Conservation (phyloP, 1,284 basidiomycete genomes). For the Heliocybe sulcata region DNA sequence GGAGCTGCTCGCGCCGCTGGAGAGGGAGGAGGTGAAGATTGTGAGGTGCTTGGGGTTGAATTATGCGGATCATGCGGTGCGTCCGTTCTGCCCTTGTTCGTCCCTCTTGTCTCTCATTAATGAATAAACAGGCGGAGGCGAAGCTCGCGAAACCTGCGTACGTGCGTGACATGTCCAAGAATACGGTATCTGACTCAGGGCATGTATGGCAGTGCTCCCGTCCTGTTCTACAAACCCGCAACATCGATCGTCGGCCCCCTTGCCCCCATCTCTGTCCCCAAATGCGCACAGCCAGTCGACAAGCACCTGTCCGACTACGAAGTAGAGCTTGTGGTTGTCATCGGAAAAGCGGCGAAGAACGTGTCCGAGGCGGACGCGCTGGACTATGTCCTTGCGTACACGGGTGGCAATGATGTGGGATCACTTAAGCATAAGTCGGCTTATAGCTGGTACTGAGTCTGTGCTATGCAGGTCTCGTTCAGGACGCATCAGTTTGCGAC, state of each 20-base stretch:
- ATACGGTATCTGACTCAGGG: background rate
- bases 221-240: slow-evolving; percentile 78
- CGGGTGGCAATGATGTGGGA: slow-evolving; percentile 70
- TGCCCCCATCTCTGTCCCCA: slow-evolving; percentile 62
- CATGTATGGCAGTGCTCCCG: slow-evolving; percentile 44
- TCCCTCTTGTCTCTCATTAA: slow-evolving; percentile 2
- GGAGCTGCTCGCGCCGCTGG: slow-evolving; percentile 63
- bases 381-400: slow-evolving; percentile 79
- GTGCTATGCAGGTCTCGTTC: slow-evolving; percentile 55
- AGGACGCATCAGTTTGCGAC: slow-evolving; percentile 70
- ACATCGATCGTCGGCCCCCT: slow-evolving; percentile 67
- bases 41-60: slow-evolving; percentile 79
- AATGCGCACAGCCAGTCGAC: slow-evolving; percentile 59
- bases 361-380: slow-evolving; percentile 72
- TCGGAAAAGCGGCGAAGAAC: slow-evolving; percentile 74
- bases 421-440: background rate
- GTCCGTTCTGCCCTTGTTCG: slow-evolving; percentile 21
- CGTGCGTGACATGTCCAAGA: slow-evolving; percentile 11
- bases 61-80: slow-evolving; percentile 72
- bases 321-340: slow-evolving; percentile 81
- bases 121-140: slow-evolving; percentile 46
- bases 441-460: background rate
- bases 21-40: slow-evolving; percentile 53
- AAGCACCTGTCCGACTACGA: slow-evolving; percentile 83
- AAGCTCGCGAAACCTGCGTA: slow-evolving; percentile 58